Percentiles rank a stretch among this genome's conserved stretches.
These are phyloP conservation scores for Inonotus hispidus DNA, from an alignment of 1,284 basidiomycete species.

Conservation along the genomic window DNA sequence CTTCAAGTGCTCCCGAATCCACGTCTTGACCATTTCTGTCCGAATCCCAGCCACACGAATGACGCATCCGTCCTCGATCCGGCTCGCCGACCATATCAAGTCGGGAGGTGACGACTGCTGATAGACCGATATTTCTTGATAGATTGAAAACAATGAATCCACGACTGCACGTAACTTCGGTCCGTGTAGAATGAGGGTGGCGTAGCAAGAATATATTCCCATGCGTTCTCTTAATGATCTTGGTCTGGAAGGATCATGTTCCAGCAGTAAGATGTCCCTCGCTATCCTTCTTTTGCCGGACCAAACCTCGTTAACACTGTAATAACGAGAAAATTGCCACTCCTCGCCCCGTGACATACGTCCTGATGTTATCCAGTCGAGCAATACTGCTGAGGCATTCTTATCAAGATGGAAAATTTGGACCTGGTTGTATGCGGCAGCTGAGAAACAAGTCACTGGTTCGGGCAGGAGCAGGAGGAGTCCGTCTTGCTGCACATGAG, in stretches of 20 bases:
- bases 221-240: conserved; percentile 58
- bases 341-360: conserved; percentile 75
- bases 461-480: conserved; percentile 82
- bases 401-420: conserved; percentile 66
- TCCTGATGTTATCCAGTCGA: conserved; percentile 93
- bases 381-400: conserved; percentile 60
- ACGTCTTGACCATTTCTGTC: conserved; percentile 65
- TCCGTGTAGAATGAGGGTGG: conserved; percentile 73
- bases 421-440: conserved; percentile 76
- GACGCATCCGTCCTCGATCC: conserved; percentile 46
- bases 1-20: conserved; percentile 53
- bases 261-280: conserved; percentile 72
- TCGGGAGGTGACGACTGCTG: conserved; percentile 45
- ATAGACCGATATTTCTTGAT: conserved; percentile 57
- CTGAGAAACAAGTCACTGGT: conserved; percentile 86
- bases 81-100: conserved; percentile 76
- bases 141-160: conserved; percentile 40
- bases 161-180: conserved; percentile 46
- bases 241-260: conserved; percentile 24
- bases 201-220: conserved; percentile 80
- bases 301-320: conserved; percentile 82
- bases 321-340: conserved; percentile 85
- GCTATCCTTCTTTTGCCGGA: conserved; percentile 58
- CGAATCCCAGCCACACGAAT: conserved; percentile 69
- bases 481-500: conserved; percentile 45